A percentile compares a stretch with the other conserved stretches of the same genome.
These are phyloP conservation scores for Spathaspora girioi DNA, from an alignment of 805 yeast genomes.

Conservation along the genomic window DNA sequence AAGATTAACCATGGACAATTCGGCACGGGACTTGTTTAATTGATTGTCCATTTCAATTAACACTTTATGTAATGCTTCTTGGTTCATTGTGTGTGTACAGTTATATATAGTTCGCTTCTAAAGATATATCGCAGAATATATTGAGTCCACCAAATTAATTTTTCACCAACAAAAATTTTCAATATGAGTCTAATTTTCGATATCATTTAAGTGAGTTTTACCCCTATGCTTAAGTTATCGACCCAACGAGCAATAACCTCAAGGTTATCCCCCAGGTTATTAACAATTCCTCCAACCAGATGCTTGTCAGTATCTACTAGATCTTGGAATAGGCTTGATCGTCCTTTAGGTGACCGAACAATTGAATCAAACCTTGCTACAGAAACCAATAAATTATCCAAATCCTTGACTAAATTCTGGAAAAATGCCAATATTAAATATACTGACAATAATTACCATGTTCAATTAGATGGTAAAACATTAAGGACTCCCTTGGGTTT, in stretches of 20 bases:
- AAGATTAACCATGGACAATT: constrained; percentile 50
- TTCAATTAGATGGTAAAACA: constrained; percentile 72
- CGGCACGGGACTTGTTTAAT: constrained; percentile 55
- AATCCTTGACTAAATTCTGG: constrained; percentile 77
- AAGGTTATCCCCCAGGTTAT: neutral
- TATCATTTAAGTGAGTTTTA: no score
- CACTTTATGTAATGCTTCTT: constrained; percentile 49
- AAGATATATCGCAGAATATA: neutral
- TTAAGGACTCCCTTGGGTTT: constrained; percentile 83
- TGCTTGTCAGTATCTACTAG: neutral
- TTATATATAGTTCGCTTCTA: neutral
- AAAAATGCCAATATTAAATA: constrained; percentile 54
- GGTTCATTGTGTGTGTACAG: constrained; percentile 29
- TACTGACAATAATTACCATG: constrained; percentile 35
- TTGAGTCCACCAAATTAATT: neutral
- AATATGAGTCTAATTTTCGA: neutral
- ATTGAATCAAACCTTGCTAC: constrained; percentile 51
- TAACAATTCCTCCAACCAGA: neutral
- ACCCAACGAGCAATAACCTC: neutral
- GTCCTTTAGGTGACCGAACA: constrained; percentile 27
- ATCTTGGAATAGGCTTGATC: neutral
- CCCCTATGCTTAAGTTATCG: constrained; percentile 3
- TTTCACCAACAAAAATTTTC: neutral
- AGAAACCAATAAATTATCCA: constrained; percentile 67
- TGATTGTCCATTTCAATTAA: constrained; percentile 66